Evolutionary conservation across 2,329 filamentous ascomycete genomes (phyloP), one percentile per base, ranked within the genome.

Genomic region (Didymella pinodella): DNA sequence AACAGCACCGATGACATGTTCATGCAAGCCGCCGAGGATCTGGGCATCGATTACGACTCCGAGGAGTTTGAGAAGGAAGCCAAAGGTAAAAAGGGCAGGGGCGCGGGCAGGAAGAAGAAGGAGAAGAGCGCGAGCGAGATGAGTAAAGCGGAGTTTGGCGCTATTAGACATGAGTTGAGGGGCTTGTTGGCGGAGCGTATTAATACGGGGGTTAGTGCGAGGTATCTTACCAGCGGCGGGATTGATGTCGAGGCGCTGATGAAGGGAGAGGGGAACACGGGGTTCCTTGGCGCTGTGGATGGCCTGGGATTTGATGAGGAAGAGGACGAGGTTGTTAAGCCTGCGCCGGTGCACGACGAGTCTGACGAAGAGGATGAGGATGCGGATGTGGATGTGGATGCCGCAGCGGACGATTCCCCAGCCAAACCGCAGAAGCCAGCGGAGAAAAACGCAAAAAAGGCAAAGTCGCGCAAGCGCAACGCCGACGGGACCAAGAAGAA

Each of bases 1-100:
- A 87, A 86, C 54, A 90, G 90, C 69, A 91, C 96, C 67, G 91
- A 97, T 65, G 87, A 92, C 55, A 95, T 93, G 88, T 82, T 98
- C 68, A 87, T 87, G 43, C 86, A 86, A 47, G 93, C 93, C 0
- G 95, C 95, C 0, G 93, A 97, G 57, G 94, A 98, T 64, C 83
- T 99, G 0, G 95, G 95, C 0, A 91, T 98, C 0, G 94, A 97
- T 51, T 97, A 96, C 73, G 93, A 98, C 73, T 90, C 88, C 60
- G 93, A 96, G 34, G 92, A 96, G 45, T 89, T 97, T 62, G 90
- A 85, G 43, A 67, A 67, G 12, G 81, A 90, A 65, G 83, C 82
- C 1, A 80, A 79, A 7, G 86, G 88, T 7, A 83, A 90, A 0
- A 67, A 74, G 20, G 81, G 82, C 0, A 84, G 92, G 34, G 92